phyloP scores from a whole-genome alignment of 2,329 filamentous ascomycete genomes.

The Diplocarpon mali region DNA sequence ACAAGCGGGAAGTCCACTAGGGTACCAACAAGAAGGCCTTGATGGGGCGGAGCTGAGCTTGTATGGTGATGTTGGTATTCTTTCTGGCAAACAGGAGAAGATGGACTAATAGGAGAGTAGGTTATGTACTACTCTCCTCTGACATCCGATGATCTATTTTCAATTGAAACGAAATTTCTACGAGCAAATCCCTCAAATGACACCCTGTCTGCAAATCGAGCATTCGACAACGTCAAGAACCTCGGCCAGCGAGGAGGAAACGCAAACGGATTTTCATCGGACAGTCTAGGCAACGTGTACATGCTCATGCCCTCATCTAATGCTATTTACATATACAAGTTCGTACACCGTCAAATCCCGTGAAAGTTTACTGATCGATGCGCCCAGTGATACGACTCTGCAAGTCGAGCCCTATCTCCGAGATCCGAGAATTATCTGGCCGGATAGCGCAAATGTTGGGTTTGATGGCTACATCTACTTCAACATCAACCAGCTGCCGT shows the following conservation, averaged over 20 bases:
- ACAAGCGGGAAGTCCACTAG: conserved; percentile 17
- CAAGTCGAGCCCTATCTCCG: conserved; percentile 30
- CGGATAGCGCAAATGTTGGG: conserved; percentile 32
- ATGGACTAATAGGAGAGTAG: conserved; percentile 21
- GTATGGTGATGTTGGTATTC: conserved; percentile 20
- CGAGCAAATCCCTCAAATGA: conserved; percentile 26
- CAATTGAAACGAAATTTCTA: conserved; percentile 29
- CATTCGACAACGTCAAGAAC: conserved; percentile 34
- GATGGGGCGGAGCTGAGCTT: conserved; percentile 26
- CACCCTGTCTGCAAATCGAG: conserved; percentile 30
- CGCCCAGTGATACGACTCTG: conserved; percentile 20
- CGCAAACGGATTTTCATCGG: conserved; percentile 35
- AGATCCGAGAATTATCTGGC: conserved; percentile 35
- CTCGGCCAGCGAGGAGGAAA: conserved; percentile 35
- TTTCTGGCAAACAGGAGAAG: neutral
- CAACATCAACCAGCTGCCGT: conserved; percentile 38
- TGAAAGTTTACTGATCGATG: neutral
- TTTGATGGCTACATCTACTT: conserved; percentile 37
- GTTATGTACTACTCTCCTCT: conserved; percentile 34
- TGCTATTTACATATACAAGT: conserved; percentile 34
- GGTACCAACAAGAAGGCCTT: conserved; percentile 27
- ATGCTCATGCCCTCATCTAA: conserved; percentile 37
- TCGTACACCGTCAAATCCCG: neutral
- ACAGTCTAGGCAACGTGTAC: conserved; percentile 34
- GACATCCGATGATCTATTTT: conserved; percentile 28